Base-by-base conservation (phyloP, 2,329 filamentous ascomycete genomes). In the Calcarisporium arbuscula region DNA sequence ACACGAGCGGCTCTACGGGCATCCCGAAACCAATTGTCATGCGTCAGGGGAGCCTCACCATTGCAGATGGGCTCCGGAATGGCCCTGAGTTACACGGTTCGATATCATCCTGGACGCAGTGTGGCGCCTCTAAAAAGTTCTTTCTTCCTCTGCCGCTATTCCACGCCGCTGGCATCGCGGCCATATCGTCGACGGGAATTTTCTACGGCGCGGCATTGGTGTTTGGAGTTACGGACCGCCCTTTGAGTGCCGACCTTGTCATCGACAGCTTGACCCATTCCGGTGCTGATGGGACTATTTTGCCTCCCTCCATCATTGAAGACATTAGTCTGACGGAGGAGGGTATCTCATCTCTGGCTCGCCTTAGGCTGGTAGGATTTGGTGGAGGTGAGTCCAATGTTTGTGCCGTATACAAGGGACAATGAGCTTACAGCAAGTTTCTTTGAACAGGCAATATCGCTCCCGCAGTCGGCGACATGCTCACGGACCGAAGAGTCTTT, bases 301-400 rank as follows among this genome's bases (percentile, higher is more conserved):
- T 62, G 7, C 52, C 62, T 2, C 65, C 65, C 1, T 52, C 58
- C 0, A 51, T 68, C n/a, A 35, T 70, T 2, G 65, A 67, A 25
- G 64, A 68, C 3, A 52, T 70, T 47, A 58, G 56, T 30, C 50
- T 60, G 23, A 48, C 40, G 4, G 44, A 55, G 0, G 45, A 56
- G 3, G 43, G 53, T 5, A 40, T 60, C 5, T 42, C 46, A 4
- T 30, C 45, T 0, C 43, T 70, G 8, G 36, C 36, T 7, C 57
- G 54, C 25, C 31, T 67, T 4, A 46, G 57, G 1, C 41, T 44
- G 4, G 54, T 65, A 2, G 36, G 25, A 5, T 61, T 60, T 37
- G 59, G 56, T 9, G 64, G 62, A 19, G 64, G 62, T 58, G 20
- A 37, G 22, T 25, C 10, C 22, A 14, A 9, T 25, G n/a, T n/a